Base-by-base conservation (phyloP, 495 filamentous ascomycete genomes). In the Pseudevernia furfuracea region DNA sequence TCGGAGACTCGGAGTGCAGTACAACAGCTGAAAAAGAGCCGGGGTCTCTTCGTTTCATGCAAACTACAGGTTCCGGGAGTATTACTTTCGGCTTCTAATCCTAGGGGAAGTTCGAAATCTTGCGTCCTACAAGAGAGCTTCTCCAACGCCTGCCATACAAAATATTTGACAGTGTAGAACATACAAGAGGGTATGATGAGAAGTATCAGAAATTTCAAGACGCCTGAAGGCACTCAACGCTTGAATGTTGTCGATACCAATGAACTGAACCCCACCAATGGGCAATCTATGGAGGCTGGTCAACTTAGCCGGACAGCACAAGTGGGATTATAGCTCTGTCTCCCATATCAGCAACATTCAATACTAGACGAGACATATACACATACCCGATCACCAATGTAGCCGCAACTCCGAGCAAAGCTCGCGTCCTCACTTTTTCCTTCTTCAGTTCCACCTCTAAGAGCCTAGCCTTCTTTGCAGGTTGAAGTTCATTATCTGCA, bases 321-420 rank as follows among this genome's bases (percentile, higher is more conserved):
- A 84, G 85, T 6, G 85, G 84, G 61, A 82, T 78, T 23, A 86
- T 64, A 37, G 84, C 77, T 49, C 85, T 86, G 32, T 65, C 30
- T 69, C 58, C 4, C 66, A 48, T 55, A 36, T 68, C 39, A 68
- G 67, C 59, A 32, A 52, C 3, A 8, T 38, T 32, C 62, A 64
- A 67, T 38, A 4, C 30, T 32, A 11, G 37, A 48, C 38, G 10
- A 34, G 30, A 10, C 28, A 25, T 30, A 11, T 58, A 41, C 52
- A 87, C 91, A 77, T 81, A 97, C 93, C 91, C 92, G 76, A 97
- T 80, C 37, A 89, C 88, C 74, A 96, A 83, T 30, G 88, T 90
- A 49, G 87, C 91, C 43, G 85, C 89, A 60, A 97, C 81, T 52
- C 94, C 92, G 69, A 95, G 79, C 63, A 94, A 79, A 60, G 93